A percentile compares a stretch with the other conserved stretches of the same genome.
These are phyloP conservation scores for Condylostoma magnum DNA, from an alignment of 169 alveolate genomes.

Conservation along the genomic window DNA sequence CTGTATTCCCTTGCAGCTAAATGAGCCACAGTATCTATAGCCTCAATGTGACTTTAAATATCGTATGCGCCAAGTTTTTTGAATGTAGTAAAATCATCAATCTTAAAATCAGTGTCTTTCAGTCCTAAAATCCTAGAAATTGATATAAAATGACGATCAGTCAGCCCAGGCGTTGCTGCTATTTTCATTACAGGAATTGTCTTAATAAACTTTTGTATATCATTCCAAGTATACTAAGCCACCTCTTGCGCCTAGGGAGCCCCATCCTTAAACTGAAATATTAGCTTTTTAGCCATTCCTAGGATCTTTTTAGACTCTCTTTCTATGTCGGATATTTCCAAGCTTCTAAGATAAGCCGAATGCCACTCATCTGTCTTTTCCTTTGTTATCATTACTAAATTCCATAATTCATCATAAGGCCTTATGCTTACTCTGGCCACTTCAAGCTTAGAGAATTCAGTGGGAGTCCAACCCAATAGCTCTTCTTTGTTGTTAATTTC, in stretches of 20 bases:
- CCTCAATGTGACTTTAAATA: conserved; percentile 33
- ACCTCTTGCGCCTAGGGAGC: conserved; percentile 1
- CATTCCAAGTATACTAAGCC: conserved; percentile 2
- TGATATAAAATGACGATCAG: conserved; percentile 80
- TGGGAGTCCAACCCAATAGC: conserved; percentile 58
- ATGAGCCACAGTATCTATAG: conserved; percentile 52
- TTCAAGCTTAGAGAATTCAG: conserved; percentile 61
- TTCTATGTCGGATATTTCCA: conserved; percentile 46
- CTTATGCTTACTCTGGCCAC: conserved; percentile 49
- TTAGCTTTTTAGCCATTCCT: conserved; percentile 43
- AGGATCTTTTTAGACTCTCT: conserved; percentile 61
- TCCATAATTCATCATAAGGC: conserved; percentile 77
- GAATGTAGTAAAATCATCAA: conserved; percentile 55
- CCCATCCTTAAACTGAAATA: neutral
- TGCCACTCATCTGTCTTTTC: conserved; percentile 36
- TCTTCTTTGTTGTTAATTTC: conserved; percentile 70
- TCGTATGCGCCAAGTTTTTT: no score
- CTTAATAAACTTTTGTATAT: conserved; percentile 36
- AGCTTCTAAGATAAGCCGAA: no score
- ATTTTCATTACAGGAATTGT: conserved; percentile 59
- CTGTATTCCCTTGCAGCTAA: conserved; percentile 61
- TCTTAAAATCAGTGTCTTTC: conserved; percentile 67
- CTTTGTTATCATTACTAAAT: conserved; percentile 38
- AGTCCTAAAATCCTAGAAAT: conserved; percentile 64
- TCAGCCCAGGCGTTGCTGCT: conserved; percentile 72